Evolutionary conservation across 371 early-diverging fungal species (phyloP).

Genomic region (Lichtheimia ornata): DNA sequence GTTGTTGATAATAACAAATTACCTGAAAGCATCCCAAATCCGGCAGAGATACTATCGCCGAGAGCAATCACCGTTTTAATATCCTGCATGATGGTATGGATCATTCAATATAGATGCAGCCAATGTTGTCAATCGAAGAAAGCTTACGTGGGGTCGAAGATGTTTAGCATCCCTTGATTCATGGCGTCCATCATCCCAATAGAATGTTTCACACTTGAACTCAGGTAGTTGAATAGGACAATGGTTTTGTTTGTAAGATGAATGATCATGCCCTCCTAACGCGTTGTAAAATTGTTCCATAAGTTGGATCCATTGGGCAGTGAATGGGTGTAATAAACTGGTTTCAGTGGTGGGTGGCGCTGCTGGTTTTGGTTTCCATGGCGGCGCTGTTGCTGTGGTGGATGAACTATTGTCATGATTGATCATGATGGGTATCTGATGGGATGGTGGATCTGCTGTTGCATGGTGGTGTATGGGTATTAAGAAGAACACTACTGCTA

Average conservation of each 20-base stretch:
- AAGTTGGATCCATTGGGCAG: slow-evolving; percentile 46
- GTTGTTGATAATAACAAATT: not conserved
- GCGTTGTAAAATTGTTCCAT: slow-evolving; percentile 52
- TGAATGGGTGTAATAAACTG: slow-evolving; percentile 31
- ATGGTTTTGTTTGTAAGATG: slow-evolving; percentile 18
- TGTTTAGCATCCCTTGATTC: slow-evolving; percentile 48
- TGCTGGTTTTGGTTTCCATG: not conserved
- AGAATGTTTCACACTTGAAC: slow-evolving; percentile 50
- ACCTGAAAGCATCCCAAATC: slow-evolving; percentile 61
- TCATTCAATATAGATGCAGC: not conserved
- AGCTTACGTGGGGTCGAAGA: slow-evolving; percentile 53
- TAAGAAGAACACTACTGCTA: no score
- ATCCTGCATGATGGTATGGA: slow-evolving; percentile 35
- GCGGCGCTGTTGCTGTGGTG: not conserved
- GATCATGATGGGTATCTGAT: slow-evolving; percentile 1
- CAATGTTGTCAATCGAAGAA: not conserved
- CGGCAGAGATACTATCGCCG: slow-evolving; percentile 76
- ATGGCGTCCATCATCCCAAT: slow-evolving; percentile 40
- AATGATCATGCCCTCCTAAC: slow-evolving; percentile 31
- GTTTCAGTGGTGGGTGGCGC: no score
- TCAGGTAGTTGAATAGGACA: slow-evolving; percentile 45
- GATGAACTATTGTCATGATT: not conserved
- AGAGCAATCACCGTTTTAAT: slow-evolving; percentile 68
- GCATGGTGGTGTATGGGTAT: not conserved
- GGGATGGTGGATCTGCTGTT: not conserved